phyloP scores from a whole-genome alignment of 805 yeast species.

The Scheffersomyces lignosus region DNA sequence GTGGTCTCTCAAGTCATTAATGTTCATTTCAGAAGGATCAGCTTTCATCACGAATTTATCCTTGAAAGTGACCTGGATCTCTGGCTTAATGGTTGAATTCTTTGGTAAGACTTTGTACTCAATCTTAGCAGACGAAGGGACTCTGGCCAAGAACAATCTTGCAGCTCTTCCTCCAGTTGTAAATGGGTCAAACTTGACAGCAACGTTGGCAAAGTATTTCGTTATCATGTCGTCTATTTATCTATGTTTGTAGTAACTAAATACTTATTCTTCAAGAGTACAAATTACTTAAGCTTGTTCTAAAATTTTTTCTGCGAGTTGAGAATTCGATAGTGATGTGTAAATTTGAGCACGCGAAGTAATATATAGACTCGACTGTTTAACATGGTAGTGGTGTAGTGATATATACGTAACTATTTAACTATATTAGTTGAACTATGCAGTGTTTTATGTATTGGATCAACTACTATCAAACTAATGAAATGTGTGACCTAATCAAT shows the following conservation, averaged over 20 bases:
- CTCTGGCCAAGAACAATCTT: constrained; percentile 71
- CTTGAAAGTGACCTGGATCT: constrained; percentile 72
- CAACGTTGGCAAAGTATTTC: constrained; percentile 77
- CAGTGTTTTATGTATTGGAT: too few relatives aligned
- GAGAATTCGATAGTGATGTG: background rate
- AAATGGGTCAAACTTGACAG: constrained; percentile 77
- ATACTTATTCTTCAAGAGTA: too few relatives aligned
- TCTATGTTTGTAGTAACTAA: too few relatives aligned
- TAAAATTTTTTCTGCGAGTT: background rate
- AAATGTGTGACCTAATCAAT: background rate
- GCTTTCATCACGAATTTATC: constrained; percentile 72
- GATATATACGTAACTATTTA: too few relatives aligned
- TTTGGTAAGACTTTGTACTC: constrained; percentile 60
- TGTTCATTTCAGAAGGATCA: constrained; percentile 58
- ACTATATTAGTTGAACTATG: too few relatives aligned
- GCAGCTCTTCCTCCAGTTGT: constrained; percentile 66
- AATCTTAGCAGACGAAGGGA: constrained; percentile 75
- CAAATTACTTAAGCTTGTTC: too few relatives aligned
- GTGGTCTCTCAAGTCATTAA: constrained; percentile 68
- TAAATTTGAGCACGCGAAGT: background rate
- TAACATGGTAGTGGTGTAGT: background rate
- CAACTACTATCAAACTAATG: too few relatives aligned
- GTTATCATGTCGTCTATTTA: constrained; percentile 94
- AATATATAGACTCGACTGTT: background rate
- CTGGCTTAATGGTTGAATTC: constrained; percentile 49